Conservation (phyloP, 2,329 filamentous ascomycete genomes). For the Clarireedia paspali region DNA sequence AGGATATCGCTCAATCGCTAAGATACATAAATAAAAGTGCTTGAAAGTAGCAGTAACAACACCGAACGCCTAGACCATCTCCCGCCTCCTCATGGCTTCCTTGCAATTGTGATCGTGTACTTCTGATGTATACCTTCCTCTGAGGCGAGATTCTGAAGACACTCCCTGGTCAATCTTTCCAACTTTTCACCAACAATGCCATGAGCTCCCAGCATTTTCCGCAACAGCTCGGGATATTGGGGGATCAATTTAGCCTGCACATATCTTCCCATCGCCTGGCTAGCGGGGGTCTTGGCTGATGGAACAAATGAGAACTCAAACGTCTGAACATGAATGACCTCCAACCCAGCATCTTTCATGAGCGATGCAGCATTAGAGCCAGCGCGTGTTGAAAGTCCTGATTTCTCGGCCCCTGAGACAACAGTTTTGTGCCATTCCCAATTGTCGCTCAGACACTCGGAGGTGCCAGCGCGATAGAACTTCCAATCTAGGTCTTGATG, state of each 20-base stretch:
- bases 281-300: not conserved
- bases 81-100: not conserved
- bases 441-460: not conserved
- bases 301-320: constrained; percentile 6
- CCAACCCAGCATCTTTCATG: not conserved
- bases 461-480: constrained; percentile 4
- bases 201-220: constrained; percentile 1
- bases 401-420: not conserved
- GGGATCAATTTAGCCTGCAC: constrained; percentile 7
- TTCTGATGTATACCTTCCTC: constrained; percentile 5
- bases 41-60: no score
- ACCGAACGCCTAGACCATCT: not conserved
- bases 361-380: not conserved
- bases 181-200: not conserved
- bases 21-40: no score
- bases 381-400: not conserved
- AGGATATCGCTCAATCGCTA: no score
- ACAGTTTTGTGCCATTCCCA: constrained; percentile 4
- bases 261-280: constrained; percentile 6
- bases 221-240: constrained; percentile 1
- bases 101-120: constrained; percentile 7
- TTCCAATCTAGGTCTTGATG: constrained; percentile 9
- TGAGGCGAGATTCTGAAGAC: constrained; percentile 2
- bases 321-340: not conserved
- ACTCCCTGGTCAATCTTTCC: not conserved